A percentile compares a stretch with the other conserved stretches of the same genome.
Evolutionary conservation across 495 filamentous ascomycete genomes (phyloP).

Genomic region (Lichenothelia convexa): DNA sequence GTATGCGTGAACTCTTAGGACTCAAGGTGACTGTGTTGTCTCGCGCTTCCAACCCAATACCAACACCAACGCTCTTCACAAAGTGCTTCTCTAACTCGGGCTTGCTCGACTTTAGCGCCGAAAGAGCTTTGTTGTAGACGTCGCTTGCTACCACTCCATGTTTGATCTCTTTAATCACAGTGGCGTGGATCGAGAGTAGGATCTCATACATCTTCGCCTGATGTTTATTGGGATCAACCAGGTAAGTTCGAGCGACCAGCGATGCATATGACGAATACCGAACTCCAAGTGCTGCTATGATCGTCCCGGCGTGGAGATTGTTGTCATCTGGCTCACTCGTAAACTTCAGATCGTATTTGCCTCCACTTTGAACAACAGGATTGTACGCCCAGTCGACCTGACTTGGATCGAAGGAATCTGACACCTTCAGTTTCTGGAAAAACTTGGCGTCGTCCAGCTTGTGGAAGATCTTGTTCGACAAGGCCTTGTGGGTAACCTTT

Average conservation of each 20-base stretch:
- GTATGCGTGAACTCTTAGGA: conserved; percentile 56
- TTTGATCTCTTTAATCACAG: conserved; percentile 71
- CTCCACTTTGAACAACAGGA: conserved; percentile 88
- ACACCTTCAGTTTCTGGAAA: conserved; percentile 73
- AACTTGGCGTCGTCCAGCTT: conserved; percentile 90
- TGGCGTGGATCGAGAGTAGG: conserved; percentile 67
- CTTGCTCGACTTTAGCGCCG: conserved; percentile 63
- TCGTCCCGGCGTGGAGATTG: conserved; percentile 81
- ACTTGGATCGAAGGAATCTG: conserved; percentile 68
- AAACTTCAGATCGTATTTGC: conserved; percentile 77
- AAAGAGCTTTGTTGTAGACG: conserved; percentile 73
- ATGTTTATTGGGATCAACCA: conserved; percentile 89
- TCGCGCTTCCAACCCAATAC: conserved; percentile 79
- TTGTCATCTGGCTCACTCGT: conserved; percentile 56
- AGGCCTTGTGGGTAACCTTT: conserved; percentile 75
- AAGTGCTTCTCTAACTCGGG: conserved; percentile 91
- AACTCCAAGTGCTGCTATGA: conserved; percentile 75
- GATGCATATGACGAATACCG: conserved; percentile 91
- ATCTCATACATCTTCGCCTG: conserved; percentile 90
- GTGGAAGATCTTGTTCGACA: conserved; percentile 65
- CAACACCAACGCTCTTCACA: conserved; percentile 69
- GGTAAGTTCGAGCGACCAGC: conserved; percentile 74
- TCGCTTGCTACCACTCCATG: conserved; percentile 80
- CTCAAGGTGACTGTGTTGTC: conserved; percentile 69
- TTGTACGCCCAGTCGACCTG: conserved; percentile 88